phyloP scores from a whole-genome alignment of 179 eudicot species.

The Gypsophila paniculata region DNA sequence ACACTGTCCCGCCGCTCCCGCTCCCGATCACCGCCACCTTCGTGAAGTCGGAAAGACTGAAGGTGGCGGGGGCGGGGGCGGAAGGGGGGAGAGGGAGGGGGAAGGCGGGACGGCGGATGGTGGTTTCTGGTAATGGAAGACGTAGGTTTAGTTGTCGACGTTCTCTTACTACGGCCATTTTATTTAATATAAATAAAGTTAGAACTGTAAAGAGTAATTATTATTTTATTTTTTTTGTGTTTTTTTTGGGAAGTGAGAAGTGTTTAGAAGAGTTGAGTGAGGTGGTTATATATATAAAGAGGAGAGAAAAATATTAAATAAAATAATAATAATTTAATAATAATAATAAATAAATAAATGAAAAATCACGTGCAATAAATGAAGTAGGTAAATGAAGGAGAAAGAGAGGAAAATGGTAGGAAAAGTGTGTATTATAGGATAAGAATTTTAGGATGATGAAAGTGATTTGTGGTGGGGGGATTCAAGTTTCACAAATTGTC shows the following conservation, averaged over 20 bases:
- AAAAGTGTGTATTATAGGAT: neutral
- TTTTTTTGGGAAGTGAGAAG: neutral
- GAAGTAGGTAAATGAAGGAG: neutral
- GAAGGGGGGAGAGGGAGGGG: slow-evolving; percentile 45
- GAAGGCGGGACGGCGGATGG: slow-evolving; percentile 43
- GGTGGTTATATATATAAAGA: slow-evolving; percentile 14
- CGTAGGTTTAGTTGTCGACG: slow-evolving; percentile 74
- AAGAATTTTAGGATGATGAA: neutral
- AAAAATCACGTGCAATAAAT: slow-evolving; percentile 17
- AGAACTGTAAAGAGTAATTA: too few species aligned
- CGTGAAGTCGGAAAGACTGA: slow-evolving; percentile 43
- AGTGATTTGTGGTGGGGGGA: too few species aligned
- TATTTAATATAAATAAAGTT: too few species aligned
- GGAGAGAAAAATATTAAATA: too few species aligned
- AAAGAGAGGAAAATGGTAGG: neutral
- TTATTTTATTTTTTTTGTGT: neutral
- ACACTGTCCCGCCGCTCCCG: slow-evolving; percentile 85
- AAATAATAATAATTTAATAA: too few species aligned
- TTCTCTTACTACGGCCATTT: slow-evolving; percentile 62
- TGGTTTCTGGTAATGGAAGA: slow-evolving; percentile 51
- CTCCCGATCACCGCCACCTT: slow-evolving; percentile 59
- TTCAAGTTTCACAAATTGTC: too few species aligned
- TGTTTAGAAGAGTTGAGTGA: neutral
- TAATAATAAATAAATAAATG: too few species aligned
- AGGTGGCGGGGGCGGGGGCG: slow-evolving; percentile 18